Conservation (phyloP, 2,329 filamentous ascomycete species). For the Dryadomyces sulphureus region DNA sequence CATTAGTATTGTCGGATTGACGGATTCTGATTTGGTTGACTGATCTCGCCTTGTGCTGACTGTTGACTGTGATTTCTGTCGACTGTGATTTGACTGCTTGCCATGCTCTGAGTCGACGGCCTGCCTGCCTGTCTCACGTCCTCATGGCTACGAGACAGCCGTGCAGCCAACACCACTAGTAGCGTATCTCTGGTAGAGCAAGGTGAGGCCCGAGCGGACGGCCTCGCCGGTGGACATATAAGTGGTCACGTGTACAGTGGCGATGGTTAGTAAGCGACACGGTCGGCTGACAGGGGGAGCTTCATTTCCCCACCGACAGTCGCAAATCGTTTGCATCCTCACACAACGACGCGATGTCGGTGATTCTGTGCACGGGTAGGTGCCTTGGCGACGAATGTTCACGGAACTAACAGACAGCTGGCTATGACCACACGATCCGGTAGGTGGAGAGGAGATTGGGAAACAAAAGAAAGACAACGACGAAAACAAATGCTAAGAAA, state of each 20-base stretch:
- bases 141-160: no score
- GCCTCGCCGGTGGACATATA: neutral
- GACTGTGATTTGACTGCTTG: no score
- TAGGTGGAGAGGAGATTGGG: conserved; percentile 15
- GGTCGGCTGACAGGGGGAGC: neutral
- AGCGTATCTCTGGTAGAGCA: no score
- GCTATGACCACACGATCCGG: conserved; percentile 50
- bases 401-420: conserved; percentile 24
- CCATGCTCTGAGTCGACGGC: no score
- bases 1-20: no score
- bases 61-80: no score
- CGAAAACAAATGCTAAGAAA: neutral
- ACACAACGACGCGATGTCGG: conserved; percentile 31
- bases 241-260: neutral
- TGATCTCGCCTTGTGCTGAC: no score
- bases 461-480: neutral
- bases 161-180: no score
- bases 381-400: neutral
- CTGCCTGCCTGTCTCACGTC: no score
- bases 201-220: no score
- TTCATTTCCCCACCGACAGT: neutral
- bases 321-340: neutral
- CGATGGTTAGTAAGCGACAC: neutral
- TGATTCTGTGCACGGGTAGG: conserved; percentile 47
- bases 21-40: no score